Base-by-base conservation (phyloP, 371 early-diverging fungal genomes). In the Rhizomucor miehei region DNA sequence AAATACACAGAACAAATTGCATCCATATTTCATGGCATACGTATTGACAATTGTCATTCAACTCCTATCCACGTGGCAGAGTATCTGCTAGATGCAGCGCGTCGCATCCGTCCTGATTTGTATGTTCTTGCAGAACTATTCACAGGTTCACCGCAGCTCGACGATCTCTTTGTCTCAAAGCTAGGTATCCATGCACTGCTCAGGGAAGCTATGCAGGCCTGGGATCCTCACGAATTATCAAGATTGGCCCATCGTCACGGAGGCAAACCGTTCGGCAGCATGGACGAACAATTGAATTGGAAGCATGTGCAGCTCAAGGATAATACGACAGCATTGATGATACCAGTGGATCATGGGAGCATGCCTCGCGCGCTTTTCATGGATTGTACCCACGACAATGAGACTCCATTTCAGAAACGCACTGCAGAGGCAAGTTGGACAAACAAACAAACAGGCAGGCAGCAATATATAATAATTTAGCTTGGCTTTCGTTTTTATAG, bases 371-470 rank as follows among this genome's bases (percentile, higher is more conserved):
- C 95, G 0, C 78, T 98, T 12, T 95, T 97, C 65, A 95, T 97
- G 89, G 99, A 98, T 63, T 95, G 95, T 76, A 97, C 99, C 8
- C 99, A 98, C 62, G 99, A 98, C 73, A 98, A 98, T 66, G 93
- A 95, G 69, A 91, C 93, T 0, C 97, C 97, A 0, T 82, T 88
- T 21, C 94, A 97, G 67, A 92, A 91, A 60, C 79, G 97, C 48
- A 85, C 88, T 0, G 88, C 84, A 8, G 70, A 74, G 48, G 67
- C 62, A 56, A 56, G 21, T 29, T 20, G 17, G n/a, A n/a, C 6
- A 45, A 14, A 36, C 12, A 17, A 8, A 48, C 24, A 13, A 49
- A 47, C 13, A 41, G 11, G 35, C 16, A 38, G 23, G 12, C 37
- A 13, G 16, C 23, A 51, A 71, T 40, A 37, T 41, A 36, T 25